Percentiles rank a stretch among this genome's conserved stretches.
phyloP scores from a whole-genome alignment of 805 yeast species.

The Debaryomyces castellii region DNA sequence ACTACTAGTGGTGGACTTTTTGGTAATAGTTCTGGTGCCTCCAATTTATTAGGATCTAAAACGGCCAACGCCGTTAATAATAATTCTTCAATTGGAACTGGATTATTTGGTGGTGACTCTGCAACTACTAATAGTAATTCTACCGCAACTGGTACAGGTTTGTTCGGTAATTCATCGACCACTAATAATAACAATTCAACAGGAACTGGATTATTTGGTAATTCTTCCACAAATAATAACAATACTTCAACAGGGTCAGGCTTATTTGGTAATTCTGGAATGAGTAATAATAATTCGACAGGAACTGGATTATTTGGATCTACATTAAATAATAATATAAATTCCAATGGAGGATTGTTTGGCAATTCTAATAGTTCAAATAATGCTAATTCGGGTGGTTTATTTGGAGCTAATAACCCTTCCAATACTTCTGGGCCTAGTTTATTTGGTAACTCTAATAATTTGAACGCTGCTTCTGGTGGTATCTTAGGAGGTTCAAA shows the following conservation, averaged over 20 bases:
- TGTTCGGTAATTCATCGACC: slow-evolving; percentile 20
- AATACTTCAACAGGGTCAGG: slow-evolving; percentile 10
- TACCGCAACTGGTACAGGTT: slow-evolving; percentile 8
- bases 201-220: slow-evolving; percentile 11
- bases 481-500: slow-evolving; percentile 6
- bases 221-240: not conserved
- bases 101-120: slow-evolving; percentile 27
- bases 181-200: not conserved
- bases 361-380: too few relatives aligned
- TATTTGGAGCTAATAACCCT: slow-evolving; percentile 16
- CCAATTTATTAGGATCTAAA: slow-evolving; percentile 20
- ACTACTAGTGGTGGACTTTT: slow-evolving; percentile 25
- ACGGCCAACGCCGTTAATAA: not conserved
- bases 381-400: slow-evolving; percentile 8
- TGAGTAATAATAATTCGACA: not conserved
- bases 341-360: not conserved
- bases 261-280: slow-evolving; percentile 21
- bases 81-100: slow-evolving; percentile 7
- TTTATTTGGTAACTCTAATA: slow-evolving; percentile 20
- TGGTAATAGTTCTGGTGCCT: slow-evolving; percentile 10
- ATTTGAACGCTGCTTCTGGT: slow-evolving; percentile 18
- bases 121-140: not conserved
- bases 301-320: slow-evolving; percentile 19
- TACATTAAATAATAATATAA: not conserved
- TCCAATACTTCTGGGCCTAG: not conserved